Percentiles rank a stretch among this genome's conserved stretches.
phyloP scores from a whole-genome alignment of 1,284 basidiomycete genomes.

The Cutaneotrichosporon mucoides region DNA sequence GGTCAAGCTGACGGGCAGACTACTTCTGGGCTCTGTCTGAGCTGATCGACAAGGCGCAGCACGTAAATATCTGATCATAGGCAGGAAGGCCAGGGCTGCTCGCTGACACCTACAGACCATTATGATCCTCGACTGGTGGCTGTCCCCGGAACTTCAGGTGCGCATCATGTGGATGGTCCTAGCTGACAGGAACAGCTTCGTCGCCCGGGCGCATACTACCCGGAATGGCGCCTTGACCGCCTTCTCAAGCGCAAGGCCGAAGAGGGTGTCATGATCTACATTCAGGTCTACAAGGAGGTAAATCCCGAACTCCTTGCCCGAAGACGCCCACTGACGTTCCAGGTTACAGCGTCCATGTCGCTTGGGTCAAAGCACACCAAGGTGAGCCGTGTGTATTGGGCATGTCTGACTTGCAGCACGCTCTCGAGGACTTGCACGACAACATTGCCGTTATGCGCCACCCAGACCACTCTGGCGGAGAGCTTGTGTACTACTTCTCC shows the following conservation, averaged over 20 bases:
- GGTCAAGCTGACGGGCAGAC: constrained; percentile 46
- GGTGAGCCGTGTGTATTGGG: constrained; percentile 42
- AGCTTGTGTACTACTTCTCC: constrained; percentile 46
- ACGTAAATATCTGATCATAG: constrained; percentile 23
- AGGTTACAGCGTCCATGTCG: constrained; percentile 83
- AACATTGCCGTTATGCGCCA: constrained; percentile 85
- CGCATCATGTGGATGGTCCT: neutral
- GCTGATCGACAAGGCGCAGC: constrained; percentile 61
- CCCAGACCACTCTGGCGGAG: constrained; percentile 78
- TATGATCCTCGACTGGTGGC: constrained; percentile 74
- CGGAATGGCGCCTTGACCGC: constrained; percentile 80
- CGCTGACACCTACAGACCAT: constrained; percentile 53
- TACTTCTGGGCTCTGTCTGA: constrained; percentile 92
- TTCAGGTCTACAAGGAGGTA: constrained; percentile 83
- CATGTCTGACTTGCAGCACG: constrained; percentile 53
- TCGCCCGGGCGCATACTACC: constrained; percentile 74
- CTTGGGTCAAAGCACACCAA: constrained; percentile 84
- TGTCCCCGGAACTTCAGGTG: constrained; percentile 78
- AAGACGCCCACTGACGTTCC: constrained; percentile 9
- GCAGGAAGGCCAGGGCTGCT: neutral
- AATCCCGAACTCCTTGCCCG: no score
- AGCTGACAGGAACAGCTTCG: constrained; percentile 56
- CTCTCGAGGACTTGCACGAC: constrained; percentile 72
- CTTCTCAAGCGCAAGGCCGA: constrained; percentile 80
- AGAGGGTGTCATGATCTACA: constrained; percentile 81